These are phyloP conservation scores for Rhizopogon vulgaris DNA, from an alignment of 768 basidiomycete species.

Conservation along the genomic window DNA sequence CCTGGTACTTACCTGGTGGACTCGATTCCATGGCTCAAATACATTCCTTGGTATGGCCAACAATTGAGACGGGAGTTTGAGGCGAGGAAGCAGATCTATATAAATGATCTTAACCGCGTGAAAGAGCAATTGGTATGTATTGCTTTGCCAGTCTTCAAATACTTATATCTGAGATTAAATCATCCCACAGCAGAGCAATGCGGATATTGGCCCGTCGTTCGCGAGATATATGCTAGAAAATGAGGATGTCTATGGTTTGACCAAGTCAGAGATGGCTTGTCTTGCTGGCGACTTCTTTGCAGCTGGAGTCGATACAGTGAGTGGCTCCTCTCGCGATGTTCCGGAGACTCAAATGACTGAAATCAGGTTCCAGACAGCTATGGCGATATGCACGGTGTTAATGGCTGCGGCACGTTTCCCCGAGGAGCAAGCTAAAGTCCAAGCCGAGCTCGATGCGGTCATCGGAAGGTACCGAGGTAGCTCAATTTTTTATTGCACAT, in stretches of 20 bases:
- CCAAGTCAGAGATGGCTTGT: slow-evolving; percentile 45
- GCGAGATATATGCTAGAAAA: slow-evolving; percentile 46
- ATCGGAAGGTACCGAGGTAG: slow-evolving; percentile 23
- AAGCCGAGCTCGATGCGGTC: slow-evolving; percentile 26
- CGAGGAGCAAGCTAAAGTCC: slow-evolving; percentile 22
- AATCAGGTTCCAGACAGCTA: neutral
- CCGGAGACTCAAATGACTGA: neutral
- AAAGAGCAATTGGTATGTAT: slow-evolving; percentile 32
- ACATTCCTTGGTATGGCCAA: slow-evolving; percentile 54
- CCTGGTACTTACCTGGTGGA: slow-evolving; percentile 31
- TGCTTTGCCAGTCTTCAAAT: neutral
- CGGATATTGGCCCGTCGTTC: slow-evolving; percentile 25
- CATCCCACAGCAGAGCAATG: neutral
- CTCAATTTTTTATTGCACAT: neutral
- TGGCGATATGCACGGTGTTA: slow-evolving; percentile 9
- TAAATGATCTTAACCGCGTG: slow-evolving; percentile 37
- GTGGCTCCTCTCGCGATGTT: neutral
- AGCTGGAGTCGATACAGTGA: slow-evolving; percentile 47
- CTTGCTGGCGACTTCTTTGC: slow-evolving; percentile 56
- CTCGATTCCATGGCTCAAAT: slow-evolving; percentile 28
- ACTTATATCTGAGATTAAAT: neutral
- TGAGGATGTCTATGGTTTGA: slow-evolving; percentile 39
- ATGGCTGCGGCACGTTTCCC: slow-evolving; percentile 27
- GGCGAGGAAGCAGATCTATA: slow-evolving; percentile 46
- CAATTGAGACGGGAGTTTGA: slow-evolving; percentile 46